Base-by-base conservation (phyloP, 1,284 basidiomycete genomes). In the Rhodotorula sp. region DNA sequence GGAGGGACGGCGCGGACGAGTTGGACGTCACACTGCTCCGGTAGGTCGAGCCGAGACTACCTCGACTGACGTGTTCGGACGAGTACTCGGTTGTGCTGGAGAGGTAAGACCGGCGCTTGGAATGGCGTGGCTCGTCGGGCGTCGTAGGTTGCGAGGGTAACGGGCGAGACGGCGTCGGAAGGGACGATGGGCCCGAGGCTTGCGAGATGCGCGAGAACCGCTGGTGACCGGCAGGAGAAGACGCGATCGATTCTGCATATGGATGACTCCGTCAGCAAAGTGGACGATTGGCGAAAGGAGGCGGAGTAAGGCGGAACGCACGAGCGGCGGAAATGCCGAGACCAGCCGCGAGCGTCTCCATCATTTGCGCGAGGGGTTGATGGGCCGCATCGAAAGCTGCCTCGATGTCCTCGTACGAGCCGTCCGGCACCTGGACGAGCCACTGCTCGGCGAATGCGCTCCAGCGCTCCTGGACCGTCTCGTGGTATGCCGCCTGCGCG, bases 401-500 rank as follows among this genome's bases (percentile, higher is more conserved):
- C 52, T 67, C 62, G 46, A 71, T 52, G 8, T 29, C 55, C 30
- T 30, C 44, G 54, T 62, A 56, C 20, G 51, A 24, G 20, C 64
- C 66, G n/a, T 39, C 48, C 7, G 59, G 39, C 32, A 64, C 63
- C 34, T 57, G 64, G 3, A 29, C 20, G 22, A 73, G 46, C 66
- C 67, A 75, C n/a, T 67, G 59, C 30, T 71, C 63, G 44, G 68
- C 62, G 22, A 67, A 75, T 1, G 56, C 63, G n/a, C 46, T 44
- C 74, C 74, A 75, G 5, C 64, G 47, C 51, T 69, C 56, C 30
- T 67, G 64, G 7, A 79, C 72, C 0, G 74, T 68, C 22, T 76
- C 72, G 56, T 77, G 73, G 71, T 78, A 78, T 1, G 76, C 68
- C 11, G 77, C 76, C 64, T 81, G 80, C 20, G 79, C 73, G 15